Percentiles rank a stretch among this genome's conserved stretches.
Evolutionary conservation across 129 eudicot genomes (phyloP).

Genomic region (Pulicaria dysenterica): DNA sequence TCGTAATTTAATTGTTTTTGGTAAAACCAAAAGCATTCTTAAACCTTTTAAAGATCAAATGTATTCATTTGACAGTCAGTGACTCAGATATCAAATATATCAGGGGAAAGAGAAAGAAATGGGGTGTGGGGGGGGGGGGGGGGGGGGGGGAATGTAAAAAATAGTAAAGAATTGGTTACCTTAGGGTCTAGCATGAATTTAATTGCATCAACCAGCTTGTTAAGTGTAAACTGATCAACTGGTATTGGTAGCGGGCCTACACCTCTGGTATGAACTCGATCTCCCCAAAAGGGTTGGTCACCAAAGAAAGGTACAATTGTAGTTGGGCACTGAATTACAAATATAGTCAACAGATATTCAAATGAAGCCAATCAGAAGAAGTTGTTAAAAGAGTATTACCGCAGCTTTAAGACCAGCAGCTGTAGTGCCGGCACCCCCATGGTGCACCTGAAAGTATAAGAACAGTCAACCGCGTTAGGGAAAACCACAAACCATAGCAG

Average conservation of each 20-base stretch:
- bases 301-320: conserved; percentile 97
- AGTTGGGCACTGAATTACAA: conserved; percentile 82
- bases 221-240: conserved; percentile 74
- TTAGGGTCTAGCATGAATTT: conserved; percentile 78
- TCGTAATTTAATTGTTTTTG: no score
- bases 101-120: no score
- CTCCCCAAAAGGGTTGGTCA: conserved; percentile 99
- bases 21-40: no score
- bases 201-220: conserved; percentile 77
- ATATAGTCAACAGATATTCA: conserved; percentile 4
- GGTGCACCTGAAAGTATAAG: conserved; percentile 75
- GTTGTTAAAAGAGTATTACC: conserved; percentile 40
- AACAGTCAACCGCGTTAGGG: not conserved
- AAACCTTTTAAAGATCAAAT: no score
- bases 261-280: conserved; percentile 86
- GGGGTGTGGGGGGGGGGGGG: no score
- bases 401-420: conserved; percentile 99
- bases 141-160: not conserved
- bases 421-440: conserved; percentile 99
- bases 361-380: not conserved
- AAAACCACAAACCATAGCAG: not conserved
- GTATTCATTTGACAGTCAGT: no score
- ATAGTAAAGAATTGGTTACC: conserved; percentile 45
- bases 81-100: no score
- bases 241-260: conserved; percentile 97